Base-by-base conservation (phyloP, 805 yeast species). In the Metschnikowia lachancei region DNA sequence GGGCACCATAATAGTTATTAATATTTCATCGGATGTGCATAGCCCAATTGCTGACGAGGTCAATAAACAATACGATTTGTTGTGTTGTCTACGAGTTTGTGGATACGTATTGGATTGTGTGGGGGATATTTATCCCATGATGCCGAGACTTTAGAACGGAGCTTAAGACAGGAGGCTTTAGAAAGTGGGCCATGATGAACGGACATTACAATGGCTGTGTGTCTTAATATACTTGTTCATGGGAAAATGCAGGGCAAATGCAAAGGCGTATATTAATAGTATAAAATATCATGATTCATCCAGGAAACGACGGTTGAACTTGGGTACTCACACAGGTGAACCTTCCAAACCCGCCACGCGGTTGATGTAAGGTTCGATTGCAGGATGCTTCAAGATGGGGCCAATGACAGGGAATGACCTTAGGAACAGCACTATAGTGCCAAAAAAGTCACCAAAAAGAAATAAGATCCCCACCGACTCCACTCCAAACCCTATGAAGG, bases 401-500 rank as follows among this genome's bases (percentile, higher is more conserved):
- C 98, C 98, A 50, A 94, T 82, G 49, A 86, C 63, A 2, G 99
- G 99, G 57, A 92, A 65, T 5, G 95, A 85, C 64, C 97, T 77
- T 58, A 92, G 74, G 61, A 94, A 92, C 55, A 87, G 85, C 11
- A 92, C 79, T 38, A 94, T 82, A 11, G 95, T 87, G 20, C 95
- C 89, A 60, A 92, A 87, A 65, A 94, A 91, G 66, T 94, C 98
- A 31, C 58, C 99, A 68, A 94, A 92, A 31, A 92, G 71, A 7
- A 88, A 91, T 50, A 92, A 67, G 20, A 92, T 88, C n/a, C 99
- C 99, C 52, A 91, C 70, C 41, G 85, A 79, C 64, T 92, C 99
- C 33, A 92, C 69, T 1, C 84, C 62, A 60, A 94, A 92, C 8
- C 99, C 99, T 20, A 83, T 58, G 60, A 94, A 87, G 1, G 97